Conservation (phyloP, 1,284 basidiomycete genomes). For the Lentinula novae-zelandiae region DNA sequence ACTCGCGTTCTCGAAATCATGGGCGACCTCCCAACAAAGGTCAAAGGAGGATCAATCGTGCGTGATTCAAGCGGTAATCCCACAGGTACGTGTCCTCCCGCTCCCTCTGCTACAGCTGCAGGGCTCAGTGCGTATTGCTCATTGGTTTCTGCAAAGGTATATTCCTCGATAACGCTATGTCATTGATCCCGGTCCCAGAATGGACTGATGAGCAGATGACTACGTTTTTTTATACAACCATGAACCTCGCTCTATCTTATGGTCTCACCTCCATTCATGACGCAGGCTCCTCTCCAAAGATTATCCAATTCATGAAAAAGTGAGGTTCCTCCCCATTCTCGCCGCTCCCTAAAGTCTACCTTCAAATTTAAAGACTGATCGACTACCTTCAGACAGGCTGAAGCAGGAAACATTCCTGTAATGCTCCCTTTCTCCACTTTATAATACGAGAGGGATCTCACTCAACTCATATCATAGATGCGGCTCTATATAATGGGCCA, state of each 20-base stretch:
- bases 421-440: slow-evolving; percentile 16
- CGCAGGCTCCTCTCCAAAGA: slow-evolving; percentile 52
- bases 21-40: slow-evolving; percentile 19
- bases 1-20: slow-evolving; percentile 20
- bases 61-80: slow-evolving; percentile 23
- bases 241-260: slow-evolving; percentile 63
- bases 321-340: slow-evolving; percentile 26
- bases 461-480: slow-evolving; percentile 38
- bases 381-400: slow-evolving; percentile 46
- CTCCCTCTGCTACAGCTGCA: neutral
- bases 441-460: neutral
- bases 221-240: slow-evolving; percentile 60
- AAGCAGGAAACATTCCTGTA: slow-evolving; percentile 62
- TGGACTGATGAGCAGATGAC: slow-evolving; percentile 58
- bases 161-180: slow-evolving; percentile 73
- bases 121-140: neutral
- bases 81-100: slow-evolving; percentile 1
- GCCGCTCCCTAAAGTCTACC: neutral
- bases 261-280: slow-evolving; percentile 87
- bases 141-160: slow-evolving; percentile 38
- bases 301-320: slow-evolving; percentile 68
- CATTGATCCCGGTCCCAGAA: slow-evolving; percentile 60
- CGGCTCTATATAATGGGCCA: slow-evolving; percentile 78
- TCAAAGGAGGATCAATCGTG: slow-evolving; percentile 13
- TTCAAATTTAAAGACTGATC: neutral